Conservation (phyloP, 306 rosid species). For the Prinsepia uniflora region DNA sequence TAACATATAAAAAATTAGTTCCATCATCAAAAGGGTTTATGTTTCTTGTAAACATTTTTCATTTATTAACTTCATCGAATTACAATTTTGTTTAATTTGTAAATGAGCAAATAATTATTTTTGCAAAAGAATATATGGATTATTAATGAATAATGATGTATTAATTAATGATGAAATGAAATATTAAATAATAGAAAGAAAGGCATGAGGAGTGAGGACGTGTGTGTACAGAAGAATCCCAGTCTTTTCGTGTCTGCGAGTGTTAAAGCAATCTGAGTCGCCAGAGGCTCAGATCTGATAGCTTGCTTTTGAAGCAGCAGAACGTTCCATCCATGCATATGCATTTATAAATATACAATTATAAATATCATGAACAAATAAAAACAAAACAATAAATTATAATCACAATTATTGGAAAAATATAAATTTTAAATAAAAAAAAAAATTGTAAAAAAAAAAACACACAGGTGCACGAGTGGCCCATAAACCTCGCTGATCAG, state of each 20-base stretch:
- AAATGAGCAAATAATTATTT: background rate
- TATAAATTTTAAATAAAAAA: too few relatives aligned
- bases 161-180: background rate
- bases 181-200: conserved; percentile 3
- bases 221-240: conserved; percentile 37
- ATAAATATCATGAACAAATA: background rate
- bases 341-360: background rate
- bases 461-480: conserved; percentile 36
- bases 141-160: background rate
- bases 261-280: conserved; percentile 8
- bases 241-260: conserved; percentile 15
- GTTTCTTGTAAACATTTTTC: too few relatives aligned
- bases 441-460: too few relatives aligned
- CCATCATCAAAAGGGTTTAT: too few relatives aligned
- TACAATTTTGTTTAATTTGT: background rate
- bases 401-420: background rate
- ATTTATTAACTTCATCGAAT: too few relatives aligned
- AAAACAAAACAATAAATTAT: conserved; percentile 24
- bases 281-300: conserved; percentile 37
- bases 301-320: conserved; percentile 34
- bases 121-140: background rate
- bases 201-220: conserved; percentile 18
- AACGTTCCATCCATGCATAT: conserved; percentile 68
- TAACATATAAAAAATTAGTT: too few relatives aligned
- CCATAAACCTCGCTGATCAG: conserved; percentile 50